phyloP scores from a whole-genome alignment of 108 stramenopile genomes.

The Seminavis robusta region DNA sequence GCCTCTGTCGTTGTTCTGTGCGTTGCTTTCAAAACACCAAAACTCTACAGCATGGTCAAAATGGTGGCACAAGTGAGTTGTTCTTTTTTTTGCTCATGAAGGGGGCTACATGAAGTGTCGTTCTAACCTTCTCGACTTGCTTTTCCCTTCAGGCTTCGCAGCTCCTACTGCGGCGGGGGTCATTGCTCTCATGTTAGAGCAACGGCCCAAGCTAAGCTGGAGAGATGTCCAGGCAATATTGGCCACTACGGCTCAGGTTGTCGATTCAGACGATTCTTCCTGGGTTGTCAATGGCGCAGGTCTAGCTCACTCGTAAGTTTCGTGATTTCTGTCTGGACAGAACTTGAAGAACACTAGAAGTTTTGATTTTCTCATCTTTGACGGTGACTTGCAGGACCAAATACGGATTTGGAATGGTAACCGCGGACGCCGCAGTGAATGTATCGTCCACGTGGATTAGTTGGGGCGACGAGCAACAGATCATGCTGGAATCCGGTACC shows the following conservation, averaged over 20 bases:
- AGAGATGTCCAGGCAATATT: constrained; percentile 52
- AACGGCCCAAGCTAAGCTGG: constrained; percentile 37
- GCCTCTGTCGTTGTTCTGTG: too few relatives aligned
- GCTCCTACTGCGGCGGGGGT: constrained; percentile 41
- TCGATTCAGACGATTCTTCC: constrained; percentile 8
- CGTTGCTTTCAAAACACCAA: too few relatives aligned
- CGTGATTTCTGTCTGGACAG: too few relatives aligned
- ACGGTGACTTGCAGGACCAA: too few relatives aligned
- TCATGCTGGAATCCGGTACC: constrained; percentile 10
- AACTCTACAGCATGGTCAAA: too few relatives aligned
- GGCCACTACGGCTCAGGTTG: constrained; percentile 21
- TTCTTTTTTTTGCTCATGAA: too few relatives aligned
- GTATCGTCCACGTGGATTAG: constrained; percentile 18
- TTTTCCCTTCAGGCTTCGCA: constrained; percentile 38
- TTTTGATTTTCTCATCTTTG: too few relatives aligned
- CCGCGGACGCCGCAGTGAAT: constrained; percentile 33
- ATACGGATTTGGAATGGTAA: constrained; percentile 50
- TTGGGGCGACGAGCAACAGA: constrained; percentile 15
- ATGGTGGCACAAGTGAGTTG: too few relatives aligned
- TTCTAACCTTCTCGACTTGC: too few relatives aligned
- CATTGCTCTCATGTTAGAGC: constrained; percentile 41
- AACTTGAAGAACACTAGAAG: too few relatives aligned
- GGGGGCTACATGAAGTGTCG: too few relatives aligned
- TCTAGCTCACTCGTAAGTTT: constrained; percentile 29
- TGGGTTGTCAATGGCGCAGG: constrained; percentile 28